Base-by-base conservation (phyloP, 2,329 filamentous ascomycete species). In the Ophiostoma australiae region DNA sequence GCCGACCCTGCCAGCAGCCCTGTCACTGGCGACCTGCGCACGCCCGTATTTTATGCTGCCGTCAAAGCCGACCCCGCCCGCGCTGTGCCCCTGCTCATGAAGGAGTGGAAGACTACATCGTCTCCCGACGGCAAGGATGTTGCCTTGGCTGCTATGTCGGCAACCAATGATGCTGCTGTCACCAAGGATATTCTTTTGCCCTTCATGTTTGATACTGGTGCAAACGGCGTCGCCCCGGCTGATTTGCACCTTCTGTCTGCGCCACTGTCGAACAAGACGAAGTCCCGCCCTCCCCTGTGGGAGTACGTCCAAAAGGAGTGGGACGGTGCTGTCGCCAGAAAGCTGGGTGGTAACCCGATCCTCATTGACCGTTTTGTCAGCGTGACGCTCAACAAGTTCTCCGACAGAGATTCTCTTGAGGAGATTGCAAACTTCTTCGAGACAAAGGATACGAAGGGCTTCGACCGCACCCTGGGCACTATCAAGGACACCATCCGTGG, bases 81-180 rank as follows among this genome's bases (percentile, higher is more conserved):
- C 69, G 83, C 88, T 20, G 92, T 93, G 75, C 85, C 91, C 37
- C 86, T 89, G 8, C 85, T 99, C 70, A 93, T 94, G 82, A 88
- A 92, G 70, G 94, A 97, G 79, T 98, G 92, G 85, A 85, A 88
- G 74, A 89, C 84, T 69, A 95, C 93, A 15, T 90, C 90, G 69
- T 92, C 93, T 8, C 89, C 97, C 52, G 95, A 98, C 76, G 94
- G 93, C 76, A 96, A 94, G 80, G 93, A 97, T 75, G 91, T 97
- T 74, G 91, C 89, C 75, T 86, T 98, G 3, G 84, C 86, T 52
- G 88, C 91, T 4, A 85, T 99, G 65, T 93, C 93, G 44, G 87
- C 89, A 55, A 89, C 91, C 27, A 89, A 90, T 76, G 87, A 92
- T 70, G 78, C 81, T 13, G 86, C 88, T 11, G 82, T 97, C 39